Percentiles rank a stretch among this genome's conserved stretches.
phyloP scores from a whole-genome alignment of 192 early-diverging fungal genomes.

The Coemansia sp. region DNA sequence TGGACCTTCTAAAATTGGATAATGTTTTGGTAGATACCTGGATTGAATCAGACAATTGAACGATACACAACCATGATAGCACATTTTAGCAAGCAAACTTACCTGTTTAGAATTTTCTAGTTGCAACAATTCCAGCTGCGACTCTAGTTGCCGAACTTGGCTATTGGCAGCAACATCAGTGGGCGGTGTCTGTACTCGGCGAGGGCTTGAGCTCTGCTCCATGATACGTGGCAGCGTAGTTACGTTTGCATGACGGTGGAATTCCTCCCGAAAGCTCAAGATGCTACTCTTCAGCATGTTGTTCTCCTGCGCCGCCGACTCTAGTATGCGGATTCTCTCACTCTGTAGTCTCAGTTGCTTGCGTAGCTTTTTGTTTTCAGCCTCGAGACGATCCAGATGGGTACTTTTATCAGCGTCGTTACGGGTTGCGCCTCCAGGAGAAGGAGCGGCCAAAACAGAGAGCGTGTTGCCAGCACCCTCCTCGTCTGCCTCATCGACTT shows the following conservation, averaged over 20 bases:
- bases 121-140: slow-evolving; percentile 33
- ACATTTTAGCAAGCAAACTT: neutral
- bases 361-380: slow-evolving; percentile 39
- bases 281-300: slow-evolving; percentile 60
- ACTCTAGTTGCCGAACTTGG: slow-evolving; percentile 34
- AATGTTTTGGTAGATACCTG: neutral
- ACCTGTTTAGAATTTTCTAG: slow-evolving; percentile 49
- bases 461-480: neutral
- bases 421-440: neutral
- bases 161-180: neutral
- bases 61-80: neutral
- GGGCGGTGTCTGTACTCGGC: slow-evolving; percentile 12
- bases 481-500: slow-evolving; percentile 26
- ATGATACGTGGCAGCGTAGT: slow-evolving; percentile 35
- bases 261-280: slow-evolving; percentile 56
- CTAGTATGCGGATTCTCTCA: slow-evolving; percentile 47
- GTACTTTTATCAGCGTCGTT: neutral
- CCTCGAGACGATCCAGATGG: neutral
- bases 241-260: slow-evolving; percentile 53
- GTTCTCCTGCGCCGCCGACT: slow-evolving; percentile 56
- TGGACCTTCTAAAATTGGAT: slow-evolving; percentile 26
- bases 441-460: neutral
- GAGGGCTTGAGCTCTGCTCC: slow-evolving; percentile 18
- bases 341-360: slow-evolving; percentile 27
- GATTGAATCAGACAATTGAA: neutral